A percentile compares a stretch with the other conserved stretches of the same genome.
phyloP scores from a whole-genome alignment of 2,329 filamentous ascomycete genomes.

The Amauroascus niger region DNA sequence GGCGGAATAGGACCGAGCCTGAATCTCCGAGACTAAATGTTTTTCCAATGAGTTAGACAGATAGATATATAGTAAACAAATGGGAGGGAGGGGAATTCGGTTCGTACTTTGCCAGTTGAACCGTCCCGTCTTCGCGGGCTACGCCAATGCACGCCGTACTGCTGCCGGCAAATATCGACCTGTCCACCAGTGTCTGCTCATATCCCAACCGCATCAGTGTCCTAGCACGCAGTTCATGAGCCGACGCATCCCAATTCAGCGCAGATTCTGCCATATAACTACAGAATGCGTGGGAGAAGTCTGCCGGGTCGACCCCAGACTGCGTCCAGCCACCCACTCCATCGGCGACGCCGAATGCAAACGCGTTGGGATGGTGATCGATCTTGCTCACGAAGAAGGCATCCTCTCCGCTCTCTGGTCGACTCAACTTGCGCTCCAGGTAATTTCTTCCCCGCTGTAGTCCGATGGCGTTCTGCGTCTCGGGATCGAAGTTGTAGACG shows the following conservation, averaged over 20 bases:
- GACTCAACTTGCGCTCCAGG: slow-evolving; percentile 52
- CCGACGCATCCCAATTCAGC: slow-evolving; percentile 42
- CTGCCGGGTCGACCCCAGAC: slow-evolving; percentile 82
- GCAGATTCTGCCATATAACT: slow-evolving; percentile 80
- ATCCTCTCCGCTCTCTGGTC: slow-evolving; percentile 81
- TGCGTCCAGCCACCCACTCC: slow-evolving; percentile 94
- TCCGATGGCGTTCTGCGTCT: slow-evolving; percentile 29
- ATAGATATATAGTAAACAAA: background rate
- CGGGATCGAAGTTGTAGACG: slow-evolving; percentile 61
- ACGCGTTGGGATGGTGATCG: slow-evolving; percentile 45
- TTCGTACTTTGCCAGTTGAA: slow-evolving; percentile 72
- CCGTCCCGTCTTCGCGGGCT: slow-evolving; percentile 57
- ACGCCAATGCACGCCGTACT: slow-evolving; percentile 88
- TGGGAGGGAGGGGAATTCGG: no score
- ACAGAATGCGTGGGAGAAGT: slow-evolving; percentile 91
- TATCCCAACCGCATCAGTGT: slow-evolving; percentile 75
- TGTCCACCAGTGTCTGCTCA: slow-evolving; percentile 66
- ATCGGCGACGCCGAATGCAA: slow-evolving; percentile 84
- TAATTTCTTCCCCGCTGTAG: slow-evolving; percentile 27
- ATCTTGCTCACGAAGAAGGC: slow-evolving; percentile 84
- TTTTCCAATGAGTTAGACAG: slow-evolving; percentile 4
- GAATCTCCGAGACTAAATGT: slow-evolving; percentile 70
- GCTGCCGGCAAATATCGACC: slow-evolving; percentile 66
- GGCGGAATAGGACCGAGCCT: slow-evolving; percentile 76
- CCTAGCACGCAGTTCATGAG: slow-evolving; percentile 47